Evolutionary conservation across 1,139 yeast species (phyloP).

Genomic region (Hemisphaericaspora lyxosophila): DNA sequence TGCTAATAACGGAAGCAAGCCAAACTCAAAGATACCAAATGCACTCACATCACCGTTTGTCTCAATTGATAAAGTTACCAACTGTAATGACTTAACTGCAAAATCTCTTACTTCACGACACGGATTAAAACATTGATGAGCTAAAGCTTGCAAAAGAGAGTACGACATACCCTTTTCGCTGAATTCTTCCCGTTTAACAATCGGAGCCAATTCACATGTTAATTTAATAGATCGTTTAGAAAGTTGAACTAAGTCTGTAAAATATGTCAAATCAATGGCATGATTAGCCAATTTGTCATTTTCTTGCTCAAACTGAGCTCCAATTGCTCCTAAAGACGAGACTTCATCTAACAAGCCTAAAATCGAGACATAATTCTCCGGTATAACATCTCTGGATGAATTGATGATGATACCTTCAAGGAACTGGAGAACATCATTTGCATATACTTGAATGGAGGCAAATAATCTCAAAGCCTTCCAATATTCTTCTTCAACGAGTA

Average conservation of each 20-base stretch:
- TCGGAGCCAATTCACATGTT: conserved; percentile 49
- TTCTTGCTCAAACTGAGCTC: conserved; percentile 74
- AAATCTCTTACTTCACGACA: conserved; percentile 71
- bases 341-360: conserved; percentile 77
- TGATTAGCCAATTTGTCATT: conserved; percentile 31
- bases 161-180: conserved; percentile 42
- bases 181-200: conserved; percentile 26
- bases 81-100: conserved; percentile 59
- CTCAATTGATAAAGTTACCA: conserved; percentile 39
- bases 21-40: conserved; percentile 64
- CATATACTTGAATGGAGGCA: conserved; percentile 55
- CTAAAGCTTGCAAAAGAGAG: conserved; percentile 73
- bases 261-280: conserved; percentile 37
- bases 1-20: conserved; percentile 71
- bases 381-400: conserved; percentile 38
- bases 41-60: conserved; percentile 33
- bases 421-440: conserved; percentile 50
- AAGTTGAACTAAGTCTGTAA: conserved; percentile 52
- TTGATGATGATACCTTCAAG: conserved; percentile 44
- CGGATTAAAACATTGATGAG: conserved; percentile 87
- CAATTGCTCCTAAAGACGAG: conserved; percentile 79
- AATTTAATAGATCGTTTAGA: conserved; percentile 64
- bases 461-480: conserved; percentile 64
- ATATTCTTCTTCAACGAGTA: conserved; percentile 50
- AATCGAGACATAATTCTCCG: conserved; percentile 58